Base-by-base conservation (phyloP, 352 stramenopile genomes). In the Phytophthora multivora region DNA sequence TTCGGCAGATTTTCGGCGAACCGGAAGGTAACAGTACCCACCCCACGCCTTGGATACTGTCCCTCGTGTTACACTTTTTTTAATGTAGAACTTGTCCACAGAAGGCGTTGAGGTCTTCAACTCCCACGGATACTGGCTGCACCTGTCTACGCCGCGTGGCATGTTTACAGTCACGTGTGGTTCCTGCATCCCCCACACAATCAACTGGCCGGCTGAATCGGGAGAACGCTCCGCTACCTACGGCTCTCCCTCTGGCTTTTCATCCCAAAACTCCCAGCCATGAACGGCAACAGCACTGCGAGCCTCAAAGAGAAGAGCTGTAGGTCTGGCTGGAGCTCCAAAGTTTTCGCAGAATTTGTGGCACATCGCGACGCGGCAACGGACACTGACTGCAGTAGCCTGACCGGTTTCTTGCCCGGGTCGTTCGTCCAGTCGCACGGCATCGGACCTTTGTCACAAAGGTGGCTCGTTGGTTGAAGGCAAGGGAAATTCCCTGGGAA, bases 351-450 rank as follows among this genome's bases (percentile, higher is more conserved):
- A 66, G 50, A 55, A 51, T 50, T 59, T 25, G 11, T 18, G 19
- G 26, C 59, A 61, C 50, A 51, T 59, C 51, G 35, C 58, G 35
- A 60, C 45, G 35, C 15, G 21, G 39, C 51, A 45, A 55, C 48
- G 18, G 4, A 21, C 33, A 43, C 28, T 18, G 15, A 21, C 8
- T 1, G 16, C 13, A 12, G 11, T 19, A 4, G 10, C 40, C 35
- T 35, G 26, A 21, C 25, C 4, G 16, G 25, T 55, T 46, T 48
- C 48, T 59, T 31, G 46, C 45, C 40, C 38, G 10, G 26, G 19
- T n/a, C 2, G 28, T 62, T 67, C 51, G 59, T 67, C 59, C 52
- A 63, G 51, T 67, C 51, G 59, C 40, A 31, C 33, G 25, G 25
- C 28, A 50, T 30, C 45, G 30, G 9, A 16, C 35, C 18, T 55